Evolutionary conservation across 805 yeast species (phyloP).

Genomic region (Candida railenensis): DNA sequence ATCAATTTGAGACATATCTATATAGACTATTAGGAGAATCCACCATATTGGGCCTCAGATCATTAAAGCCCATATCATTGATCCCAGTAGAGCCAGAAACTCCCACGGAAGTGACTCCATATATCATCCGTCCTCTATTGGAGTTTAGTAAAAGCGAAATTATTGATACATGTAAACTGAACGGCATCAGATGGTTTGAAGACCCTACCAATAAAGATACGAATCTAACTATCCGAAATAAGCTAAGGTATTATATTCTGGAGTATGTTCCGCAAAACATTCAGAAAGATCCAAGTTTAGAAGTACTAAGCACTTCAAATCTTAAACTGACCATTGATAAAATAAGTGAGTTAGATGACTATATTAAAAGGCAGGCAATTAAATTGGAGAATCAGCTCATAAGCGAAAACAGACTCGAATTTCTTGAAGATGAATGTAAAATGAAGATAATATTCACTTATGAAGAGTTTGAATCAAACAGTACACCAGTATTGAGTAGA

Average conservation of each 20-base stretch:
- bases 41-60: conserved; percentile 54
- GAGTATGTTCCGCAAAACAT: conserved; percentile 20
- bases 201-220: conserved; percentile 62
- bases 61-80: conserved; percentile 39
- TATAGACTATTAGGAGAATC: conserved; percentile 47
- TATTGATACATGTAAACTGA: conserved; percentile 41
- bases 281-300: conserved; percentile 5
- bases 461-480: conserved; percentile 9
- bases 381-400: conserved; percentile 1
- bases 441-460: background rate
- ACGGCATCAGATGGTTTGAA: conserved; percentile 61
- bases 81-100: conserved; percentile 24
- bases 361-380: conserved; percentile 6
- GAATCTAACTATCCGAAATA: conserved; percentile 56
- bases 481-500: conserved; percentile 23
- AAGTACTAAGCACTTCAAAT: conserved; percentile 8
- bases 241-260: conserved; percentile 40
- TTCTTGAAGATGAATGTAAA: conserved; percentile 4
- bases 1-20: conserved; percentile 69
- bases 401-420: background rate
- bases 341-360: conserved; percentile 4
- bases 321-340: conserved; percentile 12
- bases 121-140: conserved; percentile 54
- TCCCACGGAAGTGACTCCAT: conserved; percentile 12
- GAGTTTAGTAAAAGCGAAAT: conserved; percentile 43